These are phyloP conservation scores for Populus hybrid DNA, from an alignment of 441 rosid genomes.

Conservation along the genomic window DNA sequence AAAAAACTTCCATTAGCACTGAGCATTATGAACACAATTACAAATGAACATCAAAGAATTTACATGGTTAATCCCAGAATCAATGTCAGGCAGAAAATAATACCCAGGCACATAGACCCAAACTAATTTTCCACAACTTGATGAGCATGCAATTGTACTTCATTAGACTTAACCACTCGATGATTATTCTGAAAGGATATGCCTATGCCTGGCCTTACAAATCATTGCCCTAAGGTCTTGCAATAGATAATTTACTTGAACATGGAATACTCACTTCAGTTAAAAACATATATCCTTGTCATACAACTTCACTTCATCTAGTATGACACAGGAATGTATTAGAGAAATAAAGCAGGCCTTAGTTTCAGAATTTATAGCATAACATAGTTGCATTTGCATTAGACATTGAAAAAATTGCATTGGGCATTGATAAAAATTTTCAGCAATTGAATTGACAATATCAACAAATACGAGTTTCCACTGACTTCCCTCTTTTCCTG, in stretches of 20 bases:
- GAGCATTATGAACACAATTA: neutral
- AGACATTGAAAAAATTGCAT: too few species aligned
- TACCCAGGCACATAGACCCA: neutral
- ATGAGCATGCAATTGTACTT: neutral
- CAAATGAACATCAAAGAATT: neutral
- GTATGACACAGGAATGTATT: neutral
- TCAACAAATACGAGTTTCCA: neutral
- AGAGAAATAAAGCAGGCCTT: neutral
- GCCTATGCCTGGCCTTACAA: neutral
- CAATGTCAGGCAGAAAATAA: neutral
- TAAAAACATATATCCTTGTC: neutral
- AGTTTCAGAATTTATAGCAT: too few species aligned
- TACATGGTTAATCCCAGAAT: neutral
- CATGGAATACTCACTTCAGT: neutral
- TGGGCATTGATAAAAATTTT: neutral
- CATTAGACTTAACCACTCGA: neutral
- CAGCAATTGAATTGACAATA: neutral
- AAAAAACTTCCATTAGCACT: slow-evolving; percentile 26
- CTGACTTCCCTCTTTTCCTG: neutral
- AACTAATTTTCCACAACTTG: neutral
- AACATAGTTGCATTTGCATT: too few species aligned
- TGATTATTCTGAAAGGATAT: neutral
- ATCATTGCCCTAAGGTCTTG: neutral
- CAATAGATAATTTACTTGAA: neutral
- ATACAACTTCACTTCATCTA: neutral